phyloP scores from a whole-genome alignment of 495 filamentous ascomycete species.

The Bombardia bombarda region DNA sequence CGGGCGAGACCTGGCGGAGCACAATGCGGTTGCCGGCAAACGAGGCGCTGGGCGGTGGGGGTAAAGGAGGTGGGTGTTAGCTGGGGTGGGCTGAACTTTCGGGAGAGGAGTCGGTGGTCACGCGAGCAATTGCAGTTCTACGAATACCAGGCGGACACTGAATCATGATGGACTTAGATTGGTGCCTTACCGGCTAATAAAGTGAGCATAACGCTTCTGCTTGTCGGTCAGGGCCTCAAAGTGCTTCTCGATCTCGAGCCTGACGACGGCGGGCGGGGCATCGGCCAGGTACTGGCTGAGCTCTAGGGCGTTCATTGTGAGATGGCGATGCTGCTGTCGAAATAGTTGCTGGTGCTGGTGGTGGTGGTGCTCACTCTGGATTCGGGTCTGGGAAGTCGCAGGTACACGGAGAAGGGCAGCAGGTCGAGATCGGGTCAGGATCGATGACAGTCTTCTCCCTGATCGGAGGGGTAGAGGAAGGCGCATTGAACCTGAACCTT shows the following conservation, averaged over 20 bases:
- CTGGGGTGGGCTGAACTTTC: background rate
- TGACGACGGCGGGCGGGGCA: slow-evolving; percentile 77
- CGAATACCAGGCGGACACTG: background rate
- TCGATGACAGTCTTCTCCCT: too few species aligned
- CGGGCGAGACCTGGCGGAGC: slow-evolving; percentile 80
- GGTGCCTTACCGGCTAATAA: slow-evolving; percentile 64
- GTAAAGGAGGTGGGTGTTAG: too few species aligned
- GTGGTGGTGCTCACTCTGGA: background rate
- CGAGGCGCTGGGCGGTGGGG: slow-evolving; percentile 53
- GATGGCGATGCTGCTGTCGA: slow-evolving; percentile 5
- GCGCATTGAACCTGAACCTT: slow-evolving; percentile 12
- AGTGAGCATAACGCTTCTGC: slow-evolving; percentile 86
- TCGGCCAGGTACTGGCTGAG: slow-evolving; percentile 77
- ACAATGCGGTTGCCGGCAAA: slow-evolving; percentile 80
- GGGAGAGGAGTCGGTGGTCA: slow-evolving; percentile 2
- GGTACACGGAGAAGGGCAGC: background rate
- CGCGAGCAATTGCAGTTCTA: background rate
- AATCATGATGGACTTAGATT: background rate
- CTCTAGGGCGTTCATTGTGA: slow-evolving; percentile 42
- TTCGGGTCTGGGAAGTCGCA: background rate
- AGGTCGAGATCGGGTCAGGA: slow-evolving; percentile 6
- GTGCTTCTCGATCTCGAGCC: slow-evolving; percentile 79
- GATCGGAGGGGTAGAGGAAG: slow-evolving; percentile 12
- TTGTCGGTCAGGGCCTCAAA: slow-evolving; percentile 74
- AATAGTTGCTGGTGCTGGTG: background rate